These are phyloP conservation scores for Trichoderma koningii DNA, from an alignment of 2,329 filamentous ascomycete species.

Conservation along the genomic window DNA sequence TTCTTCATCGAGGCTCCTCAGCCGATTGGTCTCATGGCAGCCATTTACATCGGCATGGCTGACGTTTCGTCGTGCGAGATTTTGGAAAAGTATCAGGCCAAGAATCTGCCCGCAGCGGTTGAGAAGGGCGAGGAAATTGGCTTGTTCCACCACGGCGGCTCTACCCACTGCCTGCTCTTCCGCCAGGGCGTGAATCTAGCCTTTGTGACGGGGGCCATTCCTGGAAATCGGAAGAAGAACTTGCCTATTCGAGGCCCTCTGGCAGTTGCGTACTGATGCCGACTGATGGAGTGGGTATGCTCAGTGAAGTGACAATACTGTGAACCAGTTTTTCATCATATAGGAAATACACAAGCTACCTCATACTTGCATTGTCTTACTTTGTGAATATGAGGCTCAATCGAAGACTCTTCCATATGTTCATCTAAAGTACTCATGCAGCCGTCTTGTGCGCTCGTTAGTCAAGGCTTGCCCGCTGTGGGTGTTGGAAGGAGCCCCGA, in stretches of 20 bases:
- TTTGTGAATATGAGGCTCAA: background rate
- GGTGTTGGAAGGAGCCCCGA: too few species aligned
- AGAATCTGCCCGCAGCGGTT: background rate
- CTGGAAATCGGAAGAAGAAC: slow-evolving; percentile 28
- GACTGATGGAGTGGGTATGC: background rate
- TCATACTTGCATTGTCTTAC: background rate
- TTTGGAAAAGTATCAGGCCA: slow-evolving; percentile 32
- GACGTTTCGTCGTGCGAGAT: slow-evolving; percentile 69
- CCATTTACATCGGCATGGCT: slow-evolving; percentile 70
- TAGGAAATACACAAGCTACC: too few species aligned
- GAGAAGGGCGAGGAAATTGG: slow-evolving; percentile 67
- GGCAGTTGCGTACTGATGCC: slow-evolving; percentile 27
- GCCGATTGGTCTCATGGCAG: slow-evolving; percentile 65
- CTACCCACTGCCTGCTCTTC: slow-evolving; percentile 66
- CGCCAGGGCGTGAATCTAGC: slow-evolving; percentile 50
- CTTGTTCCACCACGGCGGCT: slow-evolving; percentile 75
- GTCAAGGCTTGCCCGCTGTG: too few species aligned
- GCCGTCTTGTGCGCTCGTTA: too few species aligned
- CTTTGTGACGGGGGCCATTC: slow-evolving; percentile 29
- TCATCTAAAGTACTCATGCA: too few species aligned
- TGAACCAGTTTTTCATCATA: too few species aligned
- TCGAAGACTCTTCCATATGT: too few species aligned
- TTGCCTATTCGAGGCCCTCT: slow-evolving; percentile 30
- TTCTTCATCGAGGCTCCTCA: slow-evolving; percentile 69
- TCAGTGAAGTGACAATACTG: too few species aligned